These are phyloP conservation scores for Dovyalis caffra DNA, from an alignment of 345 rosid species.

Conservation along the genomic window DNA sequence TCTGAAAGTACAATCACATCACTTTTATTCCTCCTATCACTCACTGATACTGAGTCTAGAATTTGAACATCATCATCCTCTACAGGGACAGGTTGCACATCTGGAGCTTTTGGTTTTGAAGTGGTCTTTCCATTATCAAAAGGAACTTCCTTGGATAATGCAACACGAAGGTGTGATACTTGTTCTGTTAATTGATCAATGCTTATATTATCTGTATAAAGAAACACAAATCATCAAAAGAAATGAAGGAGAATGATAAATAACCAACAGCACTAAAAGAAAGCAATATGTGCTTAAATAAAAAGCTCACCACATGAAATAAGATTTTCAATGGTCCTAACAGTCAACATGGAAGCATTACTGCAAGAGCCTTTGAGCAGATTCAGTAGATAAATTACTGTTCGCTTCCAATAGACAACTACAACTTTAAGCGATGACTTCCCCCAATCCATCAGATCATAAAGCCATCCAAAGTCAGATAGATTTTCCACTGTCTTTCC, in stretches of 20 bases:
- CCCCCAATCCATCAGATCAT: constrained; percentile 90
- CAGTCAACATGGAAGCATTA: constrained; percentile 34
- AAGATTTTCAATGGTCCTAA: constrained; percentile 53
- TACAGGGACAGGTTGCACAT: constrained; percentile 25
- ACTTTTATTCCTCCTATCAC: constrained; percentile 24
- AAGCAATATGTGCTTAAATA: constrained; percentile 4
- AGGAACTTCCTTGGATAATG: constrained; percentile 42
- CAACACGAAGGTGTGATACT: constrained; percentile 59
- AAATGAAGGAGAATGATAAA: neutral
- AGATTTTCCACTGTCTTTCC: constrained; percentile 32
- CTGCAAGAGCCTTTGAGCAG: constrained; percentile 45
- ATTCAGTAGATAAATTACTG: constrained; percentile 56
- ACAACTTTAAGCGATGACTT: constrained; percentile 83
- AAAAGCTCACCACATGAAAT: constrained; percentile 61
- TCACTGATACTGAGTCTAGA: constrained; percentile 29
- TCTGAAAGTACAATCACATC: constrained; percentile 50
- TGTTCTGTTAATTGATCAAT: constrained; percentile 61
- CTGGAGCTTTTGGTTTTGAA: constrained; percentile 30
- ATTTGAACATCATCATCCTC: constrained; percentile 39
- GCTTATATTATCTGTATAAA: constrained; percentile 49
- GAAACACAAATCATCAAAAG: constrained; percentile 16
- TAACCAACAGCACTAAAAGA: constrained; percentile 14
- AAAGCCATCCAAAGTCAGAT: constrained; percentile 71
- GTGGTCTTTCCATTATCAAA: constrained; percentile 17
- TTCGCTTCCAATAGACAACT: constrained; percentile 78